Percentiles rank a stretch among this genome's conserved stretches.
phyloP scores from a whole-genome alignment of 441 rosid species.

The Pelargonium cotyledonis region DNA sequence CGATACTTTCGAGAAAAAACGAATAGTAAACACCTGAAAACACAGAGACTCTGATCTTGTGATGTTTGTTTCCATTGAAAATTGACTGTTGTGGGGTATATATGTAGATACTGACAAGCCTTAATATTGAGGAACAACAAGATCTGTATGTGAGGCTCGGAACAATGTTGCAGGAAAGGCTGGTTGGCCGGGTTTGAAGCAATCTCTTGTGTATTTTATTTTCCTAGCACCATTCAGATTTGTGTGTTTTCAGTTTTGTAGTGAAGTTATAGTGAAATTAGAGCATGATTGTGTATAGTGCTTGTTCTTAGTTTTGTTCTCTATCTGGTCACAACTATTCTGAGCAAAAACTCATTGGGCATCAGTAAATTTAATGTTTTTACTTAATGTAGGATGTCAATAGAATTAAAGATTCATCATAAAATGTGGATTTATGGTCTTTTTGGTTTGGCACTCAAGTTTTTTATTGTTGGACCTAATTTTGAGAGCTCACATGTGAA shows the following conservation, averaged over 20 bases:
- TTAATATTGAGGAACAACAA: neutral
- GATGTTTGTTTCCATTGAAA: neutral
- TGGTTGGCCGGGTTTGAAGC: neutral
- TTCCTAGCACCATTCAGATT: neutral
- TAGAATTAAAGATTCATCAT: too few relatives aligned
- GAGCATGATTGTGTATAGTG: too few relatives aligned
- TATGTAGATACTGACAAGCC: neutral
- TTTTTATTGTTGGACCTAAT: neutral
- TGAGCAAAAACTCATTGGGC: too few relatives aligned
- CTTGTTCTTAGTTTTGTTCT: too few relatives aligned
- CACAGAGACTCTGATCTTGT: too few relatives aligned
- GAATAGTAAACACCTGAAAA: neutral
- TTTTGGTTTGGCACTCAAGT: constrained; percentile 1
- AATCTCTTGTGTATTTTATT: neutral
- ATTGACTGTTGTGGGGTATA: neutral
- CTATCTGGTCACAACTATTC: too few relatives aligned
- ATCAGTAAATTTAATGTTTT: too few relatives aligned
- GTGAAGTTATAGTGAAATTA: neutral
- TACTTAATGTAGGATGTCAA: too few relatives aligned
- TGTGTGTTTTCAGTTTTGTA: neutral
- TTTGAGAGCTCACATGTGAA: neutral
- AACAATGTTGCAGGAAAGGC: neutral
- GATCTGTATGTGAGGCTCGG: neutral
- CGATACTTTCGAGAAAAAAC: neutral
- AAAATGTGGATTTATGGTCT: neutral